phyloP scores from a whole-genome alignment of 148 eudicot genomes.

The Rhododendron griersonianum region DNA sequence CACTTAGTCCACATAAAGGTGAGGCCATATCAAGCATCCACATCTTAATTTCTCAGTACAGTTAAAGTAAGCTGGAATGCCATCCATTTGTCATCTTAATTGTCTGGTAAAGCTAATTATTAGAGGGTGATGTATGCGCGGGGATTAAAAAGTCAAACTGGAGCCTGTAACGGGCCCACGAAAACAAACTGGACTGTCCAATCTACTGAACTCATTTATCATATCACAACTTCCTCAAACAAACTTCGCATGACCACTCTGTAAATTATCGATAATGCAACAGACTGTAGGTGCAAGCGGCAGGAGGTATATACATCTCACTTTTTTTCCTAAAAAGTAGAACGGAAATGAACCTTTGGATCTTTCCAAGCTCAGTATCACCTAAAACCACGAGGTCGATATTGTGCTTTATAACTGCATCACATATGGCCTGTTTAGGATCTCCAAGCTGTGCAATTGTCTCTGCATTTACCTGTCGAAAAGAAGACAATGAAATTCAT shows the following conservation, averaged over 20 bases:
- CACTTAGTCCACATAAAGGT: not conserved
- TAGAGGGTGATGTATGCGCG: too few relatives aligned
- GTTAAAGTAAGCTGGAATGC: not conserved
- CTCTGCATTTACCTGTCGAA: constrained; percentile 8
- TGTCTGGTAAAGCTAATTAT: not conserved
- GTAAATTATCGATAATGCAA: not conserved
- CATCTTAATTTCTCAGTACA: not conserved
- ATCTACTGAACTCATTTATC: not conserved
- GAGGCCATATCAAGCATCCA: not conserved
- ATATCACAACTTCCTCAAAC: not conserved
- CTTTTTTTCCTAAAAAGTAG: not conserved
- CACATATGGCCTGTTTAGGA: constrained; percentile 11
- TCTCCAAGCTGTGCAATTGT: not conserved
- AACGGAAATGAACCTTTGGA: constrained; percentile 5
- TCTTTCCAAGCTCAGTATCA: constrained; percentile 4
- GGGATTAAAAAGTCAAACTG: not conserved
- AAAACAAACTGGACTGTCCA: not conserved
- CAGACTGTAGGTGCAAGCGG: not conserved
- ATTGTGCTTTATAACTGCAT: not conserved
- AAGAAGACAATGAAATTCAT: not conserved
- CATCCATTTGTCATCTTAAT: not conserved
- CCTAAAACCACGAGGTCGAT: not conserved
- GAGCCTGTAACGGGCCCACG: too few relatives aligned
- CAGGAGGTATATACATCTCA: not conserved
- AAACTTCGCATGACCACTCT: not conserved